These are phyloP conservation scores for Candida xiaguanensis DNA, from an alignment of 805 yeast genomes.

Conservation along the genomic window DNA sequence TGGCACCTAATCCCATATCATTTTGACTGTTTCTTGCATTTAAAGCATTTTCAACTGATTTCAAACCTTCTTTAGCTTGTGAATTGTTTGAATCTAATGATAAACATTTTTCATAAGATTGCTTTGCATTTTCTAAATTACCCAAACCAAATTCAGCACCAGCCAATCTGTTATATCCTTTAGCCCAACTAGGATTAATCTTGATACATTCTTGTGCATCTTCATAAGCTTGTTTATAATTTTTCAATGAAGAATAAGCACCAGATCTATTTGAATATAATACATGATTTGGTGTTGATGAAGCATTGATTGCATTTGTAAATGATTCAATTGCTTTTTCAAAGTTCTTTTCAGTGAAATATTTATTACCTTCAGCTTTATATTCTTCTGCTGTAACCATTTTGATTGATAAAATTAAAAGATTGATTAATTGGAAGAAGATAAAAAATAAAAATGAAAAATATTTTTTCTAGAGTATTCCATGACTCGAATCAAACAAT, in stretches of 20 bases:
- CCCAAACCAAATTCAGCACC: constrained; percentile 91
- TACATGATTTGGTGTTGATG: constrained; percentile 85
- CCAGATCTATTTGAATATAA: constrained; percentile 94
- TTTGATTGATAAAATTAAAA: background rate
- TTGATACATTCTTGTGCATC: constrained; percentile 85
- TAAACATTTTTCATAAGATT: constrained; percentile 71
- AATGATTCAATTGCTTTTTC: constrained; percentile 75
- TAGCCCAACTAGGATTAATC: constrained; percentile 87
- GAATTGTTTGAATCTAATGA: constrained; percentile 77
- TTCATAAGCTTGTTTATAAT: constrained; percentile 68
- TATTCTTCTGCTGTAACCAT: constrained; percentile 64
- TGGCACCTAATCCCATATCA: constrained; percentile 71
- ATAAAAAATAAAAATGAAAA: background rate
- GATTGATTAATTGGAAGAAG: background rate
- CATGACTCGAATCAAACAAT: background rate
- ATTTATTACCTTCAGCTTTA: constrained; percentile 92
- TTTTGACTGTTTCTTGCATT: constrained; percentile 51
- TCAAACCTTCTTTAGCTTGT: constrained; percentile 81
- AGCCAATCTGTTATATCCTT: constrained; percentile 90
- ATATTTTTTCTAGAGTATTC: constrained; percentile 6
- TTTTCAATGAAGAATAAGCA: constrained; percentile 72
- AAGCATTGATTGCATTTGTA: constrained; percentile 81
- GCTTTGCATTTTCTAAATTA: constrained; percentile 69
- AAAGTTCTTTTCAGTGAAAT: constrained; percentile 84
- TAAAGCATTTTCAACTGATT: constrained; percentile 63